Percentiles rank a stretch among this genome's conserved stretches.
Conservation (phyloP, 495 filamentous ascomycete genomes). For the Penicillium ochrochloron region DNA sequence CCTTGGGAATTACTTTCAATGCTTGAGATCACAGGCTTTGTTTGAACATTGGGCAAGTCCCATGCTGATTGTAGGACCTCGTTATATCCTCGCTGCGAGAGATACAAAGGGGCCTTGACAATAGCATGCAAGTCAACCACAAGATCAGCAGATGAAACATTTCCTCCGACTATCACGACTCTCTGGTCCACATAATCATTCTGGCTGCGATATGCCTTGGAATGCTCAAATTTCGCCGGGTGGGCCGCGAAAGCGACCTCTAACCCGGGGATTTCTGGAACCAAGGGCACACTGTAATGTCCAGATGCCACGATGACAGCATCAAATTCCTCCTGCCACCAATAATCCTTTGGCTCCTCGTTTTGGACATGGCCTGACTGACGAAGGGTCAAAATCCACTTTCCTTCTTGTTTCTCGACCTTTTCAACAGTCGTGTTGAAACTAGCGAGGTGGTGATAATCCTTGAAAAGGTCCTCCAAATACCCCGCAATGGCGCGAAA, state of each 20-base stretch:
- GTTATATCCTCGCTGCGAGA: not conserved
- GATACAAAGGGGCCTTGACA: not conserved
- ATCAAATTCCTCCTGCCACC: not conserved
- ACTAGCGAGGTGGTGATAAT: not conserved
- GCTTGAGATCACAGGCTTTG: not conserved
- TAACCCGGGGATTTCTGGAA: not conserved
- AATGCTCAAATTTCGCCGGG: not conserved
- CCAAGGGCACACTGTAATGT: not conserved
- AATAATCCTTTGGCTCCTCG: not conserved
- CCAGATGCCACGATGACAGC: not conserved
- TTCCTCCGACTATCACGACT: not conserved
- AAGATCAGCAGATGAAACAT: not conserved
- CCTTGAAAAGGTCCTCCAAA: constrained; percentile 1
- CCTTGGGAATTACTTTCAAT: not conserved
- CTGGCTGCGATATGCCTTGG: not conserved
- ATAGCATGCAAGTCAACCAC: not conserved
- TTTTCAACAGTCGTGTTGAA: not conserved
- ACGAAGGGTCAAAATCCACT: not conserved
- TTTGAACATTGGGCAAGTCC: not conserved
- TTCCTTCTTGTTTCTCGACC: not conserved
- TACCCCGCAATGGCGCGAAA: not conserved
- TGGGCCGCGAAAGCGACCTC: not conserved
- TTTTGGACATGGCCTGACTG: not conserved
- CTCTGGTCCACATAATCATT: not conserved
- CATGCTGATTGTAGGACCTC: not conserved